These are phyloP conservation scores for Thielaviopsis punctulata DNA, from an alignment of 2,329 filamentous ascomycete species.

Conservation along the genomic window DNA sequence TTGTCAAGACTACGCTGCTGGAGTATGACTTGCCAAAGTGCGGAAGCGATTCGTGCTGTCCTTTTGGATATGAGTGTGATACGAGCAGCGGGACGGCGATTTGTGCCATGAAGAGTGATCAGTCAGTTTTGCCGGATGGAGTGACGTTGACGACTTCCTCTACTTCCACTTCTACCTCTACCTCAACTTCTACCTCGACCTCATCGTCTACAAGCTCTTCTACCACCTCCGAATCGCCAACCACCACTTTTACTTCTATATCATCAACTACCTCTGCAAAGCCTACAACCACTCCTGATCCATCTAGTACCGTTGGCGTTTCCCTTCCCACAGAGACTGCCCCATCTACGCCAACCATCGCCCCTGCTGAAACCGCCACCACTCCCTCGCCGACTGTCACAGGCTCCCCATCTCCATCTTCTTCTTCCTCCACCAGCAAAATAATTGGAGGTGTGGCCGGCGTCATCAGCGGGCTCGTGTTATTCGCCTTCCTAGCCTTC, in stretches of 20 bases:
- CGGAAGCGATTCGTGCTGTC: slow-evolving; percentile 42
- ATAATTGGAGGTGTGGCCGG: slow-evolving; percentile 32
- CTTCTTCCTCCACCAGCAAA: slow-evolving; percentile 22
- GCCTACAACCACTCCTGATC: slow-evolving; percentile 13
- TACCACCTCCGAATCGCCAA: too few relatives aligned
- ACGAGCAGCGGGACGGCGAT: slow-evolving; percentile 12
- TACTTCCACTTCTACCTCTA: slow-evolving; percentile 11
- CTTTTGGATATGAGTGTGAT: slow-evolving; percentile 51
- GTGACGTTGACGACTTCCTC: slow-evolving; percentile 15
- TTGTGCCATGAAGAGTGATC: slow-evolving; percentile 37
- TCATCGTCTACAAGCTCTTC: too few relatives aligned
- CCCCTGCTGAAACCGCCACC: neutral
- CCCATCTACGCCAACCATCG: neutral
- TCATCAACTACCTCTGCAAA: slow-evolving; percentile 15
- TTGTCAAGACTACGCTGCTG: slow-evolving; percentile 50
- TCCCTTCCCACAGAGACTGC: neutral
- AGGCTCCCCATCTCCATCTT: slow-evolving; percentile 15
- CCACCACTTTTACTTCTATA: slow-evolving; percentile 14
- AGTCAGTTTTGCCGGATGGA: slow-evolving; percentile 24
- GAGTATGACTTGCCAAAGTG: slow-evolving; percentile 38
- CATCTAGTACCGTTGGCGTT: neutral
- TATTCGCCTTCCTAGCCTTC: slow-evolving; percentile 24
- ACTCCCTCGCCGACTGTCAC: neutral
- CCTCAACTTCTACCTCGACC: neutral
- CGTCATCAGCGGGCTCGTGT: slow-evolving; percentile 24